Conservation (phyloP, 2,329 filamentous ascomycete genomes). For the Allantophomopsis cytisporea region DNA sequence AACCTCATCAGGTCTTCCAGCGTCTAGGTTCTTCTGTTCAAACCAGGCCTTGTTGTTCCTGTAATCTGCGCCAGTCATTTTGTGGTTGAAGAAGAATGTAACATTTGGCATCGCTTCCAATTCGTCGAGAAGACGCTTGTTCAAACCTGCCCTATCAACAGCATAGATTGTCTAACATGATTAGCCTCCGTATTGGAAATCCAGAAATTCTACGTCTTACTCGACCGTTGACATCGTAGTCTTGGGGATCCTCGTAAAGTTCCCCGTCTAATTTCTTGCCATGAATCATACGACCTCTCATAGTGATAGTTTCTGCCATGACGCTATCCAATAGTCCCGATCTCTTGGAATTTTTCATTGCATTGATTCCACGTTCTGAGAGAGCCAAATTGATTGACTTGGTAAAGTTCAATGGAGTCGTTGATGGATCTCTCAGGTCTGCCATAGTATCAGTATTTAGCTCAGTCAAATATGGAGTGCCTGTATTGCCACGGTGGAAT, state of each 20-base stretch:
- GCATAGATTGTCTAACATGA: constrained; percentile 60
- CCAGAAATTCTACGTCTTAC: constrained; percentile 32
- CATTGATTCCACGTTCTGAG: constrained; percentile 86
- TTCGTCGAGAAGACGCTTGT: constrained; percentile 71
- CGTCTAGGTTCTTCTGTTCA: constrained; percentile 33
- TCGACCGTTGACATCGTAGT: constrained; percentile 79
- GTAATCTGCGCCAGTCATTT: constrained; percentile 84
- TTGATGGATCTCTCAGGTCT: constrained; percentile 81
- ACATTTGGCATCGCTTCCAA: constrained; percentile 80
- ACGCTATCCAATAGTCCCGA: constrained; percentile 59
- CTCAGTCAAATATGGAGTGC: too few relatives aligned
- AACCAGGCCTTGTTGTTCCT: constrained; percentile 74
- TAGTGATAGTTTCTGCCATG: constrained; percentile 70
- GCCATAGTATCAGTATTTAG: neutral
- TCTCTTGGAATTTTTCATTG: constrained; percentile 59
- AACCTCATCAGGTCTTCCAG: constrained; percentile 40
- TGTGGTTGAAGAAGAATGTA: constrained; percentile 84
- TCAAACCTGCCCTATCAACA: constrained; percentile 72
- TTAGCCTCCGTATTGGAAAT: neutral
- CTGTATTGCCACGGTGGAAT: too few relatives aligned
- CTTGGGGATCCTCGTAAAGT: constrained; percentile 67
- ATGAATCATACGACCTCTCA: constrained; percentile 96
- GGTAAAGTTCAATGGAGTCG: constrained; percentile 82
- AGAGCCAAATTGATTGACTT: constrained; percentile 97
- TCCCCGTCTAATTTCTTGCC: constrained; percentile 48